phyloP scores from a whole-genome alignment of 352 stramenopile genomes.

The Peronospora destructor region DNA sequence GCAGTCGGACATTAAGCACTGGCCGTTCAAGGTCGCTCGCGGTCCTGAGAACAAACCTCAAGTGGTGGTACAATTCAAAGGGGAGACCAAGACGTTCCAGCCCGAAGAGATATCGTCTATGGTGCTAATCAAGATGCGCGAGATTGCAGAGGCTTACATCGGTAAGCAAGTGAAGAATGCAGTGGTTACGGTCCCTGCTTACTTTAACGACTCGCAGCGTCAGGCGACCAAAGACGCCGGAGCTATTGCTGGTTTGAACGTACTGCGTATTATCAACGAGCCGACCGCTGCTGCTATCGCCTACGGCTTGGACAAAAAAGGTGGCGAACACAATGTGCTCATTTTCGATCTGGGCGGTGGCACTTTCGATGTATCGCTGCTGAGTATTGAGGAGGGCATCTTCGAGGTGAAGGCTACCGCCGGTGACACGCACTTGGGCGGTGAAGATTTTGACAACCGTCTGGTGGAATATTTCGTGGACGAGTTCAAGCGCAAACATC shows the following conservation, averaged over 20 bases:
- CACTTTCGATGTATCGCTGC: slow-evolving; percentile 91
- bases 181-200: slow-evolving; percentile 94
- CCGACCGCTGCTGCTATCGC: slow-evolving; percentile 86
- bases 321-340: slow-evolving; percentile 90
- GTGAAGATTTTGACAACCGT: slow-evolving; percentile 93
- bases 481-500: slow-evolving; percentile 89
- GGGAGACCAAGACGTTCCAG: slow-evolving; percentile 59
- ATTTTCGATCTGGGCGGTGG: slow-evolving; percentile 96
- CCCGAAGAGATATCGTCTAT: slow-evolving; percentile 82
- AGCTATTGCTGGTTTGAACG: slow-evolving; percentile 88
- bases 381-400: slow-evolving; percentile 94
- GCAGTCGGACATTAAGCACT: slow-evolving; percentile 71
- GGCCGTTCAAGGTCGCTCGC: slow-evolving; percentile 60
- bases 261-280: slow-evolving; percentile 95
- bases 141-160: slow-evolving; percentile 59
- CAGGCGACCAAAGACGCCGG: slow-evolving; percentile 92
- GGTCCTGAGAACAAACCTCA: slow-evolving; percentile 56
- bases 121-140: slow-evolving; percentile 72
- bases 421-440: slow-evolving; percentile 91
- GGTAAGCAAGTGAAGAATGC: slow-evolving; percentile 63
- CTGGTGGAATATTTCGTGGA: slow-evolving; percentile 91
- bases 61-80: slow-evolving; percentile 68
- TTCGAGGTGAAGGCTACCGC: slow-evolving; percentile 95
- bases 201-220: slow-evolving; percentile 94
- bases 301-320: slow-evolving; percentile 95